Evolutionary conservation across 1,284 basidiomycete genomes (phyloP).

Genomic region (Pseudozyma sp.): DNA sequence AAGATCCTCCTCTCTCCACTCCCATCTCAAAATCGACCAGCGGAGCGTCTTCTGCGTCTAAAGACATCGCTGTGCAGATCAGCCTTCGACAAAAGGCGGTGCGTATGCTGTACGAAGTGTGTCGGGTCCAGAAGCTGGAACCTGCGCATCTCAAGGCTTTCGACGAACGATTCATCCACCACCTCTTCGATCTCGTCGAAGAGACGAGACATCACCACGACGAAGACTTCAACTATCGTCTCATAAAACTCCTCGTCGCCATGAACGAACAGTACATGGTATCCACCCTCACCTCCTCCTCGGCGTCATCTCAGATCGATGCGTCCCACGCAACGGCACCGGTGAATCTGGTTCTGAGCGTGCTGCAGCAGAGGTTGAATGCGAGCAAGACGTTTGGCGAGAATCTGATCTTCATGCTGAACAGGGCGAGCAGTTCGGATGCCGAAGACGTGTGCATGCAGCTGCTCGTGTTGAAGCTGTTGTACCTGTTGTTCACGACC

Average conservation of each 20-base stretch:
- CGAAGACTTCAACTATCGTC: constrained; percentile 72
- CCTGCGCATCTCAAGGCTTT: constrained; percentile 68
- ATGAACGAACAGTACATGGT: constrained; percentile 99
- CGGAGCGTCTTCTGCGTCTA: constrained; percentile 35
- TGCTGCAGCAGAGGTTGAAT: constrained; percentile 83
- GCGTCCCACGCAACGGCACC: constrained; percentile 13
- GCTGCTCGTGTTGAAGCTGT: constrained; percentile 89
- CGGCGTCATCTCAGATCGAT: constrained; percentile 63
- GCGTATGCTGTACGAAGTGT: constrained; percentile 51
- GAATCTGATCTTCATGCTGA: constrained; percentile 99
- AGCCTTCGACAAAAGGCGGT: constrained; percentile 70
- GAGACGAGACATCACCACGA: constrained; percentile 87
- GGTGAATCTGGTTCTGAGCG: constrained; percentile 81
- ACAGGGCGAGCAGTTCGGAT: constrained; percentile 75
- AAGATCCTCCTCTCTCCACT: background rate
- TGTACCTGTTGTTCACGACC: constrained; percentile 94
- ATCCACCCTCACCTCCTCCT: constrained; percentile 70
- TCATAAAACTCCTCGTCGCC: constrained; percentile 71
- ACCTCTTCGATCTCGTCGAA: constrained; percentile 93
- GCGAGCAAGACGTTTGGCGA: constrained; percentile 94
- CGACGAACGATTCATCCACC: constrained; percentile 84
- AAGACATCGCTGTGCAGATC: constrained; percentile 49
- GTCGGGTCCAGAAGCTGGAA: constrained; percentile 61
- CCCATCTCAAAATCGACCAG: background rate
- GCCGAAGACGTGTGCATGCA: constrained; percentile 94